Evolutionary conservation across 345 rosid genomes (phyloP), one percentile per base, ranked within the genome.

Genomic region (Salix arbutifolia): DNA sequence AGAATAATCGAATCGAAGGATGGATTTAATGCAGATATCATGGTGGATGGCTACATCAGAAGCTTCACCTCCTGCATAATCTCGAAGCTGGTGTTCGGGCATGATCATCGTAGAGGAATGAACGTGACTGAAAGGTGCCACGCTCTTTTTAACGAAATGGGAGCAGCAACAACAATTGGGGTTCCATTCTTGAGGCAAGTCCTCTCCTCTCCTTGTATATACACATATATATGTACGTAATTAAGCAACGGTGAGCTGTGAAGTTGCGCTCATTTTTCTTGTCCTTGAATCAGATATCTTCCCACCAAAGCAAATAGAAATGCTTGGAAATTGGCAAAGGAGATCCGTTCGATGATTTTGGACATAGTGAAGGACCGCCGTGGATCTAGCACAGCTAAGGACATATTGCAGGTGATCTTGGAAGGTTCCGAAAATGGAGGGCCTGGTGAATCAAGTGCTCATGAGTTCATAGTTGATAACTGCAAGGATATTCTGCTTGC

Each of bases 381-480:
- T n/a, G n/a, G n/a, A n/a, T n/a, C n/a, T n/a, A n/a, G n/a, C n/a
- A n/a, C n/a, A n/a, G n/a, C n/a, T n/a, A n/a, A n/a, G n/a, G n/a
- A n/a, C n/a, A n/a, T n/a, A n/a, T n/a, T n/a, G n/a, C n/a, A n/a
- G n/a, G n/a, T n/a, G n/a, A n/a, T n/a, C n/a, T n/a, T n/a, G n/a
- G n/a, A n/a, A n/a, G n/a, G n/a, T n/a, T n/a, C n/a, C n/a, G n/a
- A n/a, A n/a, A n/a, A n/a, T n/a, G n/a, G n/a, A n/a, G n/a, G n/a
- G n/a, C n/a, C n/a, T n/a, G n/a, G n/a, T n/a, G n/a, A n/a, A n/a
- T n/a, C n/a, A n/a, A 28, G 62, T 4, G 25, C 65, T 5, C 67
- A 71, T 19, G 37, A 72, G 69, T 74, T 82, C 62, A 37, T 75
- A 46, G 79, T 62, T 25, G 77, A 82, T 71, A 78, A 78, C 72